Evolutionary conservation across 2,329 filamentous ascomycete species (phyloP), one percentile per base, ranked within the genome.

Genomic region (Diaporthe citri): DNA sequence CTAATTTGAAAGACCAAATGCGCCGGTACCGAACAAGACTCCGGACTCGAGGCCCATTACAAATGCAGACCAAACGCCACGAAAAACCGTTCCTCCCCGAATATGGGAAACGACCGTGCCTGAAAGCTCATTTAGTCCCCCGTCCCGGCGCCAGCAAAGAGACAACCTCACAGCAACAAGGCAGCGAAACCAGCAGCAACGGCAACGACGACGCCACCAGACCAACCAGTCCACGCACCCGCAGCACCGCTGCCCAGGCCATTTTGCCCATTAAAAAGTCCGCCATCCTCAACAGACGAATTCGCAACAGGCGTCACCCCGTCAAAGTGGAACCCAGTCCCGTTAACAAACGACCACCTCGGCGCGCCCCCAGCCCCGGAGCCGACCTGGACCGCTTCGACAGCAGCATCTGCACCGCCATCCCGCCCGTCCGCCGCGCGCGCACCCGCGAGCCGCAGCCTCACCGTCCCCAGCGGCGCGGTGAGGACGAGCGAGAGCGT

Each of bases 281-380:
- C 64, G 3, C 34, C 48, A 12, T 34, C 48, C 34, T 1, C 48
- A 22, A 55, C 22, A 28, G 64, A 55, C 8, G 8, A 4, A 12
- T 69, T 55, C 1, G 64, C 48, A 15, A 69, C 34, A 31, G 64
- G 34, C 34, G 15, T 31, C 2, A 41, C 8, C n/a, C 64, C 64
- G 10, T 55, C 64, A 7, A 69, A 69, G 48, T 55, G 64, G n/a
- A 69, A 55, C 7, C 48, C 64, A 1, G 46, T 69, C 48, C 64
- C 64, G 17, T 69, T 69, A 4, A 41, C 34, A 41, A 69, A 69
- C 22, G 64, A 69, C 64, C 64, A 69, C 48, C 64, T 55, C 34
- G 48, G 64, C 31, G 34, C 64, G 8, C 28, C 64, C 2, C 64
- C 64, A 1, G 46, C 64, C 31, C 64, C 64, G 13, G 22, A 3